phyloP scores from a whole-genome alignment of 257 asterid genomes.

The Solanum chilense region DNA sequence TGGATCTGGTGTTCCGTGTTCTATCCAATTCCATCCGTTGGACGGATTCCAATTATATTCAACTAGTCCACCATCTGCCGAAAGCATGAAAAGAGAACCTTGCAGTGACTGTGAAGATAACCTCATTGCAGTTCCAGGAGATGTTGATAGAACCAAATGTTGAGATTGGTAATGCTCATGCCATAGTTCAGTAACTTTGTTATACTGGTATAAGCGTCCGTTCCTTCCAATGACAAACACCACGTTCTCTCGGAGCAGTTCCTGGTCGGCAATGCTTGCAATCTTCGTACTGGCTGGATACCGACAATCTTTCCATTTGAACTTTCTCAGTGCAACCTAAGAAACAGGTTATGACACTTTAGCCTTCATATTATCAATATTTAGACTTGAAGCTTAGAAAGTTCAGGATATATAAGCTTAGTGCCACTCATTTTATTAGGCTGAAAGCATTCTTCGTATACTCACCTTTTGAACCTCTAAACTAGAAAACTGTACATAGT shows the following conservation, averaged over 20 bases:
- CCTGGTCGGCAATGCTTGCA: conserved; percentile 71
- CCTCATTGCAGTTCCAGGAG: conserved; percentile 64
- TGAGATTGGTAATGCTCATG: conserved; percentile 79
- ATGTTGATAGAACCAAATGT: conserved; percentile 56
- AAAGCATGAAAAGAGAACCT: conserved; percentile 80
- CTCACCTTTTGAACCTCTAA: not conserved
- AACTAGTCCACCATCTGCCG: conserved; percentile 57
- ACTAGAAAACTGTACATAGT: not conserved
- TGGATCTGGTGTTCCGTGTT: conserved; percentile 61
- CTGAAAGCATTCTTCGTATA: not conserved
- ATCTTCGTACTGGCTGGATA: conserved; percentile 44
- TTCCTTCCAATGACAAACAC: conserved; percentile 55
- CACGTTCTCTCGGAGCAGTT: conserved; percentile 59
- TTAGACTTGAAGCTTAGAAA: not conserved
- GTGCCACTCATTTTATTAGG: not conserved
- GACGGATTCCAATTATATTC: conserved; percentile 57
- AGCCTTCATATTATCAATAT: not conserved
- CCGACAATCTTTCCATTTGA: conserved; percentile 86
- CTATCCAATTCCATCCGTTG: conserved; percentile 86
- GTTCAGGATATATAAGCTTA: not conserved
- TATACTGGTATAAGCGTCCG: conserved; percentile 72
- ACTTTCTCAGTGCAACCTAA: conserved; percentile 72
- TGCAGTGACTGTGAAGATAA: conserved; percentile 19
- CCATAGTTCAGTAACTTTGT: conserved; percentile 68
- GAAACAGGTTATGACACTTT: not conserved